A percentile compares a stretch with the other conserved stretches of the same genome.
Conservation (phyloP, 768 basidiomycete genomes). For the Russula lepida region DNA sequence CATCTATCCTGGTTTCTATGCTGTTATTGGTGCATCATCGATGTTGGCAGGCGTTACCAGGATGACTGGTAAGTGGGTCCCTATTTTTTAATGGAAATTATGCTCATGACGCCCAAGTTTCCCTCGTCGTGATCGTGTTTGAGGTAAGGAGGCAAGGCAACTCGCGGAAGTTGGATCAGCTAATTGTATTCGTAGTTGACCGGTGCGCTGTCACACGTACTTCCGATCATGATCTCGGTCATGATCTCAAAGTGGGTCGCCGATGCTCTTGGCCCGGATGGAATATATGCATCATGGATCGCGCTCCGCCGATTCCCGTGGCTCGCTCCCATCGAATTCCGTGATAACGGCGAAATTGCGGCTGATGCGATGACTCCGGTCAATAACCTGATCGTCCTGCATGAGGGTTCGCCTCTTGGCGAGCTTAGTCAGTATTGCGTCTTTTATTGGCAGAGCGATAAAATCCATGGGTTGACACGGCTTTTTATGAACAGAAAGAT, state of each 20-base stretch:
- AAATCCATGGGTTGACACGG: not conserved
- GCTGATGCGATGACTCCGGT: slow-evolving; percentile 52
- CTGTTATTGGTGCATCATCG: slow-evolving; percentile 67
- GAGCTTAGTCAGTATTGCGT: slow-evolving; percentile 37
- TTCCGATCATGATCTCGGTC: slow-evolving; percentile 74
- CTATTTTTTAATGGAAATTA: not conserved
- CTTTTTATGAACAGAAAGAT: slow-evolving; percentile 26
- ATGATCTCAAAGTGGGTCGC: slow-evolving; percentile 74
- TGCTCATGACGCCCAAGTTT: slow-evolving; percentile 36
- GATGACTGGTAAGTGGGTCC: slow-evolving; percentile 54
- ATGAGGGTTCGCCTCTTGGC: slow-evolving; percentile 32
- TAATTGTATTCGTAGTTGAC: slow-evolving; percentile 42
- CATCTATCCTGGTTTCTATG: slow-evolving; percentile 69
- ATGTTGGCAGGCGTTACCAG: slow-evolving; percentile 71
- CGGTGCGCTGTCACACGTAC: slow-evolving; percentile 70
- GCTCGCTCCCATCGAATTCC: slow-evolving; percentile 57
- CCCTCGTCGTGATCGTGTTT: slow-evolving; percentile 68
- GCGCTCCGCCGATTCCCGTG: slow-evolving; percentile 63
- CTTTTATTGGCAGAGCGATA: not conserved
- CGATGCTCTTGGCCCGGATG: slow-evolving; percentile 59
- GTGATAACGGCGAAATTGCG: slow-evolving; percentile 56
- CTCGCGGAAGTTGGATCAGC: not conserved
- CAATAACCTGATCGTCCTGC: slow-evolving; percentile 38
- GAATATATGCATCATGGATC: slow-evolving; percentile 67
- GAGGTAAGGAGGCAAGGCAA: slow-evolving; percentile 37